Conservation (phyloP, 2,329 filamentous ascomycete species). For the Aspergillus tubingensis region DNA sequence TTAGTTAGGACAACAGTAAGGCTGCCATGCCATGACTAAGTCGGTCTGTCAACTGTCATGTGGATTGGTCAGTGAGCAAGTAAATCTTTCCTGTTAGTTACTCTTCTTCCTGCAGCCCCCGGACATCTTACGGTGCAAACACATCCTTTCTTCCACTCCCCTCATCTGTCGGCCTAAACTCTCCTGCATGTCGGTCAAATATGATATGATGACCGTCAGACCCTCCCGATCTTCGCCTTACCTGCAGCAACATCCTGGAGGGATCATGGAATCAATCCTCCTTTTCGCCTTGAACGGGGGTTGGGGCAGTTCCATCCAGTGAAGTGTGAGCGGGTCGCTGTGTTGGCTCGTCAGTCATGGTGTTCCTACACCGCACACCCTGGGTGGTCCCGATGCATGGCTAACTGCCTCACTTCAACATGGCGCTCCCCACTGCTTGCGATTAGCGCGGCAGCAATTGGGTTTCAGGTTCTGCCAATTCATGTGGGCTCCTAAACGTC, state of each 20-base stretch:
- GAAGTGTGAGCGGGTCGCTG: conserved; percentile 20
- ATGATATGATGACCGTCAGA: not conserved
- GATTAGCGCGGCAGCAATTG: conserved; percentile 21
- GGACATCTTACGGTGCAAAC: not conserved
- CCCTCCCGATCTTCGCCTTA: conserved; percentile 4
- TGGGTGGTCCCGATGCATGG: conserved; percentile 23
- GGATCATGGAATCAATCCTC: conserved; percentile 11
- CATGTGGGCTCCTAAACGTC: conserved; percentile 23
- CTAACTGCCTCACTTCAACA: conserved; percentile 27
- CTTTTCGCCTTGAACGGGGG: conserved; percentile 2
- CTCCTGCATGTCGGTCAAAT: conserved; percentile 12
- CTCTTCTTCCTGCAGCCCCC: not conserved
- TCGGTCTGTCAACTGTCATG: not conserved
- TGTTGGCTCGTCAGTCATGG: conserved; percentile 23
- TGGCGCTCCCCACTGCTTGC: conserved; percentile 22
- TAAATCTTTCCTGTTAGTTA: not conserved
- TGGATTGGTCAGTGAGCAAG: too few species aligned
- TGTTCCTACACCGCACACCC: conserved; percentile 21
- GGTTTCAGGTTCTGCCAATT: conserved; percentile 20
- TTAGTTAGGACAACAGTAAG: too few species aligned
- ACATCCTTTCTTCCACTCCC: too few species aligned
- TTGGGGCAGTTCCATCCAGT: not conserved
- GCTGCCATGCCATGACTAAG: not conserved
- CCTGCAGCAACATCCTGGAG: conserved; percentile 4
- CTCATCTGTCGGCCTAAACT: conserved; percentile 7